Evolutionary conservation across 2,329 filamentous ascomycete species (phyloP).

Genomic region (Talaromyces sp.): DNA sequence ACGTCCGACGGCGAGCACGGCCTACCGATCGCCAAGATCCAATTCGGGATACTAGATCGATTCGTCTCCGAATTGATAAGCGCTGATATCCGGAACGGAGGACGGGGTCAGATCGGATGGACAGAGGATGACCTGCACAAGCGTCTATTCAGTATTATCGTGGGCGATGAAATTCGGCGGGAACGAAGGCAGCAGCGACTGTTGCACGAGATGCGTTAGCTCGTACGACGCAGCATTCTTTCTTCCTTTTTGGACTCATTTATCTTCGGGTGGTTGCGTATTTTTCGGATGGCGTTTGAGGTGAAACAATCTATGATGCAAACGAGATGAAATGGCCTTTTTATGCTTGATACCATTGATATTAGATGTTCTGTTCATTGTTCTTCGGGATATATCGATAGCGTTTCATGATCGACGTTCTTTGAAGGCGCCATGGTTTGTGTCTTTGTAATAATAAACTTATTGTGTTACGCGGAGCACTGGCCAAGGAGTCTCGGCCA

Average conservation of each 20-base stretch:
- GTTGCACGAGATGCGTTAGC: neutral
- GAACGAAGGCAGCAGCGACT: conserved; percentile 32
- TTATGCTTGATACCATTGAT: conserved; percentile 1
- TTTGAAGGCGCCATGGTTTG: neutral
- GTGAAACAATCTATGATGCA: neutral
- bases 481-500: neutral
- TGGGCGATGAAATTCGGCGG: conserved; percentile 45
- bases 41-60: conserved; percentile 42
- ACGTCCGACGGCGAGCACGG: conserved; percentile 41
- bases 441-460: neutral
- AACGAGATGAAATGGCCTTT: neutral
- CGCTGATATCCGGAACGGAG: conserved; percentile 35
- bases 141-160: conserved; percentile 46
- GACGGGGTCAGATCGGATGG: conserved; percentile 41
- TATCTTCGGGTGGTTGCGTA: neutral
- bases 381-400: neutral
- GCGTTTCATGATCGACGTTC: neutral
- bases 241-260: neutral
- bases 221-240: neutral
- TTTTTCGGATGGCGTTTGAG: neutral
- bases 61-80: conserved; percentile 38
- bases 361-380: neutral
- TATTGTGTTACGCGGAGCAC: neutral
- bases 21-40: conserved; percentile 40
- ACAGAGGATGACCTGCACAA: conserved; percentile 43